phyloP scores from a whole-genome alignment of 2,329 filamentous ascomycete genomes.

The Botrytis squamosa region DNA sequence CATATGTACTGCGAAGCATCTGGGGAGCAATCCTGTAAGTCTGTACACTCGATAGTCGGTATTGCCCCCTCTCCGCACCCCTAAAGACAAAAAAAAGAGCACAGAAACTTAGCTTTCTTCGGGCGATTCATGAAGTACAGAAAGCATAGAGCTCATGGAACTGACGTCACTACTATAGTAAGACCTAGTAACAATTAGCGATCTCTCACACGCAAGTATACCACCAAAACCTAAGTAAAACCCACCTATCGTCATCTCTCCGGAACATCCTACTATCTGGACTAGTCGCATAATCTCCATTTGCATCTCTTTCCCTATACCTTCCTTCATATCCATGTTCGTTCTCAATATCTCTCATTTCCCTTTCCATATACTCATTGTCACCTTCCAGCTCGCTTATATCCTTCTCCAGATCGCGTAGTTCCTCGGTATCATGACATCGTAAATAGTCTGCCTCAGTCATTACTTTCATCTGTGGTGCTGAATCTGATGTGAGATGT shows the following conservation, averaged over 20 bases:
- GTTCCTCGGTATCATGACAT: neutral
- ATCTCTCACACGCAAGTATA: neutral
- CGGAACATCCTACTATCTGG: neutral
- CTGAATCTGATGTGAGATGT: neutral
- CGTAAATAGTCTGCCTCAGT: slow-evolving; percentile 5
- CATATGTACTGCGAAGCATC: neutral
- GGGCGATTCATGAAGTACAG: slow-evolving; percentile 14
- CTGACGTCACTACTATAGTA: slow-evolving; percentile 15
- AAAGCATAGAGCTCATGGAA: slow-evolving; percentile 16
- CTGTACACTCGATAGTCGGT: neutral
- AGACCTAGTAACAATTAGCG: slow-evolving; percentile 4
- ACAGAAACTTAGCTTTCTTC: neutral
- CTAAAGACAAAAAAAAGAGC: neutral
- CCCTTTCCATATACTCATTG: slow-evolving; percentile 8
- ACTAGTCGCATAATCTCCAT: slow-evolving; percentile 12
- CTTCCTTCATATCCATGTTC: neutral
- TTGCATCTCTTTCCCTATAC: neutral
- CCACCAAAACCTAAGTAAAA: neutral
- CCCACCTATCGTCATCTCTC: neutral
- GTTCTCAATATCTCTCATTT: slow-evolving; percentile 5
- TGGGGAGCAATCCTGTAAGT: neutral
- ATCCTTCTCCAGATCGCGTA: neutral
- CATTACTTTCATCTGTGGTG: slow-evolving; percentile 9
- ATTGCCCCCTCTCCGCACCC: neutral
- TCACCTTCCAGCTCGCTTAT: slow-evolving; percentile 12